A percentile compares a stretch with the other conserved stretches of the same genome.
phyloP scores from a whole-genome alignment of 2,329 filamentous ascomycete species.

The Pestalotiopsis sp. region DNA sequence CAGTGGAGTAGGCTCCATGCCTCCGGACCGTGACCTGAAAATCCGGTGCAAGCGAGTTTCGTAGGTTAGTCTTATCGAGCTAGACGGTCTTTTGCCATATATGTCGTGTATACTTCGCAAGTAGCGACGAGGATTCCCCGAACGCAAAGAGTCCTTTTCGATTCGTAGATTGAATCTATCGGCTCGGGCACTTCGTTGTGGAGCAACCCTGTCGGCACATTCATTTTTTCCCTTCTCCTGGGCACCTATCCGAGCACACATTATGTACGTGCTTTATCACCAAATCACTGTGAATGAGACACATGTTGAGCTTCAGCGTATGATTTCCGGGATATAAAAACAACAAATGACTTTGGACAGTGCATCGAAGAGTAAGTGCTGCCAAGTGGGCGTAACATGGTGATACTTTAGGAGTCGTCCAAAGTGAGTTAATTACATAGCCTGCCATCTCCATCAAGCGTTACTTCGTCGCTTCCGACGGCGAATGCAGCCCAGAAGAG shows the following conservation, averaged over 20 bases:
- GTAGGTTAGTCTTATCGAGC: background rate
- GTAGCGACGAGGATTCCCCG: background rate
- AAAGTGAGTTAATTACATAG: slow-evolving; percentile 3
- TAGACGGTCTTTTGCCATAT: background rate
- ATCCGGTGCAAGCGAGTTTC: slow-evolving; percentile 14
- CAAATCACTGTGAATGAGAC: too few relatives aligned
- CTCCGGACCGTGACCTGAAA: slow-evolving; percentile 18
- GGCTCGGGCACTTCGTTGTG: too few relatives aligned
- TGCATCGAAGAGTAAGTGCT: background rate
- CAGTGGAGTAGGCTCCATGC: slow-evolving; percentile 12
- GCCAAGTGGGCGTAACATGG: background rate
- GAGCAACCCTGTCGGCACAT: background rate
- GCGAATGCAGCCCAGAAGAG: slow-evolving; percentile 15
- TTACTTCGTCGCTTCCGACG: slow-evolving; percentile 16
- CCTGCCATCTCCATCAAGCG: background rate
- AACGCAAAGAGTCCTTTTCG: background rate
- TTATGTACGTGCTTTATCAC: too few relatives aligned
- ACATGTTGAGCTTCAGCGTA: too few relatives aligned
- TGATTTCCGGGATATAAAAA: too few relatives aligned
- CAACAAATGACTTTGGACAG: background rate
- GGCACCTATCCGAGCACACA: too few relatives aligned
- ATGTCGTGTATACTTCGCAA: too few relatives aligned
- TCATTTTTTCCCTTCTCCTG: background rate
- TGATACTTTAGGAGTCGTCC: background rate
- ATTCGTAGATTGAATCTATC: too few relatives aligned